Conservation (phyloP, 345 rosid species). For the Citrus trifoliata region DNA sequence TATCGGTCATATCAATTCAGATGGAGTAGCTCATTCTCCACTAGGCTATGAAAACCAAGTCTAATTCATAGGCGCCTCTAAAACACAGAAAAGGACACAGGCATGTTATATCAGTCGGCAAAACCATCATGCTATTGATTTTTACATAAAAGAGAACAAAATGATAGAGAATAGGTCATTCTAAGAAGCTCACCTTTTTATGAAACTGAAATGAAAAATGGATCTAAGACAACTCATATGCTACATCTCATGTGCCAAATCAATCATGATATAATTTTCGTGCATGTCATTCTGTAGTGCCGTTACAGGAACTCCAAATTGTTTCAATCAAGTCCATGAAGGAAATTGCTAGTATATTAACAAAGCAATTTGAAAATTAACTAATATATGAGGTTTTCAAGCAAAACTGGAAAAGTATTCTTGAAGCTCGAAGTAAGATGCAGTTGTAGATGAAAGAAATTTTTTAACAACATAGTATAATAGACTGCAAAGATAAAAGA, state of each 20-base stretch:
- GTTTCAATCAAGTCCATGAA: neutral
- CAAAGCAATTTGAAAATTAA: neutral
- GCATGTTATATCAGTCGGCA: neutral
- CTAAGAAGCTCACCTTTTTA: neutral
- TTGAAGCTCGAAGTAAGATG: neutral
- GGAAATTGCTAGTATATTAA: no score
- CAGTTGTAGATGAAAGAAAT: neutral
- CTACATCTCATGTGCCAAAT: neutral
- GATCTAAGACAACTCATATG: neutral
- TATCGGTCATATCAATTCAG: neutral
- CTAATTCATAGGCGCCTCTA: neutral
- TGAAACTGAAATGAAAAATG: neutral
- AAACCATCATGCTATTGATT: neutral
- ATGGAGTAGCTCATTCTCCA: neutral
- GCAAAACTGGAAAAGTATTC: neutral
- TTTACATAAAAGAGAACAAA: neutral
- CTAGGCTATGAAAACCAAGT: neutral
- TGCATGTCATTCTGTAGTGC: neutral
- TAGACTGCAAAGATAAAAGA: neutral
- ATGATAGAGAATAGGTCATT: neutral
- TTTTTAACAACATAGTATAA: neutral
- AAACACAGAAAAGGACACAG: neutral
- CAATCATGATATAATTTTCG: neutral
- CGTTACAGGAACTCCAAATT: neutral
- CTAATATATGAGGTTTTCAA: neutral